Percentiles rank a stretch among this genome's conserved stretches.
phyloP scores from a whole-genome alignment of 345 rosid genomes.

The Eutrema japonicum region DNA sequence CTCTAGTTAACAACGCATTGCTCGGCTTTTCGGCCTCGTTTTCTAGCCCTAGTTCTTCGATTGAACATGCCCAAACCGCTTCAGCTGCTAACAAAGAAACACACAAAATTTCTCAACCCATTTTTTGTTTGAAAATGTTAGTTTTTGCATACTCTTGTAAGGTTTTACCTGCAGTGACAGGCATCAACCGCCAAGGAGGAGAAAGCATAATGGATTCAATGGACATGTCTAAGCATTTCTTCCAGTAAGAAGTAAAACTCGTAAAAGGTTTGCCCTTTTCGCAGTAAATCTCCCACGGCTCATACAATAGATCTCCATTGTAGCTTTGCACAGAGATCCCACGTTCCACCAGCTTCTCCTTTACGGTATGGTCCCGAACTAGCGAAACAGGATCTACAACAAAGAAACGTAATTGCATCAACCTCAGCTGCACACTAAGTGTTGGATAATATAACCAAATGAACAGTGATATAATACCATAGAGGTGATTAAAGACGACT shows the following conservation, averaged over 20 bases:
- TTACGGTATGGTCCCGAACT: constrained; percentile 77
- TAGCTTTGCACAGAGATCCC: constrained; percentile 90
- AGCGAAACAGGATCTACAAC: constrained; percentile 77
- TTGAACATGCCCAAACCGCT: constrained; percentile 54
- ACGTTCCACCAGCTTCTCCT: constrained; percentile 68
- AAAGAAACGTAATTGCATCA: constrained; percentile 11
- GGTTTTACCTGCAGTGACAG: constrained; percentile 58
- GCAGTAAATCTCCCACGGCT: constrained; percentile 89
- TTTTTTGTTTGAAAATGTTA: neutral
- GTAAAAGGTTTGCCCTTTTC: constrained; percentile 73
- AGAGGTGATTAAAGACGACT: constrained; percentile 86
- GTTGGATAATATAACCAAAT: neutral
- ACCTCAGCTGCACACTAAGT: neutral
- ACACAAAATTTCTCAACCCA: neutral
- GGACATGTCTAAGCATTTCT: constrained; percentile 68
- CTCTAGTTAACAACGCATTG: constrained; percentile 84
- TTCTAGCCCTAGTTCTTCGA: constrained; percentile 82
- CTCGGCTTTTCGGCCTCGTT: constrained; percentile 80
- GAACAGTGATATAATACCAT: constrained; percentile 54
- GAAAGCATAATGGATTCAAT: constrained; percentile 66
- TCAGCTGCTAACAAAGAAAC: constrained; percentile 48
- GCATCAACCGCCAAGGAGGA: constrained; percentile 75
- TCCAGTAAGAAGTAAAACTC: constrained; percentile 73
- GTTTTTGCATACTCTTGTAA: neutral
- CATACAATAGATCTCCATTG: constrained; percentile 85